Base-by-base conservation (phyloP, 2,329 filamentous ascomycete genomes). In the Dothiorella sarmentorum region DNA sequence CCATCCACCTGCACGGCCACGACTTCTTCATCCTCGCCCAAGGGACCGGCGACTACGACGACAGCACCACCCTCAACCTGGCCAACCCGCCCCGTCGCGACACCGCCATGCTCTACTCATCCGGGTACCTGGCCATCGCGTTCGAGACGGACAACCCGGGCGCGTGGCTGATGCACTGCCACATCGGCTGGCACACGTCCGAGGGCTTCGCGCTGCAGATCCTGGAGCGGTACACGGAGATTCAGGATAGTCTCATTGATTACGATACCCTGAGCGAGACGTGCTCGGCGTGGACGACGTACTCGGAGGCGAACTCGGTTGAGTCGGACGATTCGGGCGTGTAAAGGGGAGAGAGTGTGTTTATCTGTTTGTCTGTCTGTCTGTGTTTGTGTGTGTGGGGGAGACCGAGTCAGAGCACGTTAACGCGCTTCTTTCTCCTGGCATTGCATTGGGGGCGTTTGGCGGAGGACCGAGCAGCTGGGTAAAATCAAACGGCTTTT, bases 91-190 rank as follows among this genome's bases (percentile, higher is more conserved):
- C 71, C 1, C 70, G 74, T 17, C 69, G 75, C 20, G 74, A 77
- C 59, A 56, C 51, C 11, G 57, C 57, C 38, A 59, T 53, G 57
- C 38, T 59, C 15, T 20, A 33, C 6, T 29, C 37, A 10, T 64
- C 64, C 5, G 75, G 74, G 3, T 78, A 79, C 63, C 74, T 77
- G n/a, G 77, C 83, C 11, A 66, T 84, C 17, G 80, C 81, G 18
- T 82, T 83, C 69, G 68, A 72, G 51, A 79, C 80, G 0, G 73
- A 77, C 49, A 83, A 83, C 67, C 80, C 82, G 0, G 82, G 82
- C 10, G 63, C 67, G 31, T 72, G 69, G 49, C 42, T 56, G 2
- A 56, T 52, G 45, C 57, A 59, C 29, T 59, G 57, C 47, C 57
- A 59, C 22, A 59, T 59, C 15, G 57, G 57, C 29, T 59, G 57